phyloP scores from a whole-genome alignment of 208 protist genomes.

The Wallacemonas rigidus region DNA sequence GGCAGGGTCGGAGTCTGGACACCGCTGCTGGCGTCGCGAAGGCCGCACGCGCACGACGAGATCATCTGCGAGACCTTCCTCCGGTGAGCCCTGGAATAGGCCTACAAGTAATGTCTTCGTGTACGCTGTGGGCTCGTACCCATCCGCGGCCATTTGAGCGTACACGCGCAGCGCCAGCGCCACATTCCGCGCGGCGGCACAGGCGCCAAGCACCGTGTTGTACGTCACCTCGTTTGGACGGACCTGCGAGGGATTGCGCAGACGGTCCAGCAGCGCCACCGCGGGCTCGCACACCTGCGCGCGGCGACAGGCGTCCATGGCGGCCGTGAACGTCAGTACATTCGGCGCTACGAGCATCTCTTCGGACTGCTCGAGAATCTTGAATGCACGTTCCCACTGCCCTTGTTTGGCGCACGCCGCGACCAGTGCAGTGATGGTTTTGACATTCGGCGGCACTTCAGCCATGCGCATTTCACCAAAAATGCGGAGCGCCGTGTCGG shows the following conservation, averaged over 20 bases:
- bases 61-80: constrained; percentile 68
- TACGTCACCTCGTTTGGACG: constrained; percentile 88
- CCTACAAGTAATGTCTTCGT: constrained; percentile 56
- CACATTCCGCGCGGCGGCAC: constrained; percentile 51
- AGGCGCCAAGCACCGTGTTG: constrained; percentile 81
- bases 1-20: constrained; percentile 77
- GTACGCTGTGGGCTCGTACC: constrained; percentile 74
- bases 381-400: constrained; percentile 74
- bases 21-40: constrained; percentile 38
- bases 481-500: constrained; percentile 63
- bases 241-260: constrained; percentile 53
- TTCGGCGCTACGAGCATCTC: constrained; percentile 83
- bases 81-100: constrained; percentile 52
- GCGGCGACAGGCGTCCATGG: constrained; percentile 84
- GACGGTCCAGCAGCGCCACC: constrained; percentile 57
- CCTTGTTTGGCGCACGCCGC: constrained; percentile 55
- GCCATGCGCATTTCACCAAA: constrained; percentile 80
- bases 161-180: constrained; percentile 65
- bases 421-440: constrained; percentile 77
- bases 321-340: constrained; percentile 89
- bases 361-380: constrained; percentile 74
- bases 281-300: constrained; percentile 71
- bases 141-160: constrained; percentile 77
- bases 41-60: constrained; percentile 53
- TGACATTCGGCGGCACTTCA: constrained; percentile 79